Conservation (phyloP, 345 rosid species). For the Camelina hispida region DNA sequence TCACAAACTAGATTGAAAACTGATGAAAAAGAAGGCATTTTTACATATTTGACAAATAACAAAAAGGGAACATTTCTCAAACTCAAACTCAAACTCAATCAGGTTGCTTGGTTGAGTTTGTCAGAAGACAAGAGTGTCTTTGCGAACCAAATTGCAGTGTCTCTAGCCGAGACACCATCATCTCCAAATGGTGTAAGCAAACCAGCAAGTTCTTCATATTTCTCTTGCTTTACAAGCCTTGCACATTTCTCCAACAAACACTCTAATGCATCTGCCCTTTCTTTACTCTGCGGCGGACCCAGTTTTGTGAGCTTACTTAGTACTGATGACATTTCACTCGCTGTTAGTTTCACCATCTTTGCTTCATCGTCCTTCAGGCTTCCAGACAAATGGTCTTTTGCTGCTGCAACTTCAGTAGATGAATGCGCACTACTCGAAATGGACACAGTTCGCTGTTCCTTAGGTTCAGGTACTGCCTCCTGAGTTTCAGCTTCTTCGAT, state of each 20-base stretch:
- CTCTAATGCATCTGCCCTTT: slow-evolving; percentile 90
- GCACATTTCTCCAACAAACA: slow-evolving; percentile 94
- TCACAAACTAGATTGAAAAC: slow-evolving; percentile 28
- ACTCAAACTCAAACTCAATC: slow-evolving; percentile 28
- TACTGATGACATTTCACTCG: slow-evolving; percentile 56
- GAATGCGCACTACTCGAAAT: slow-evolving; percentile 29
- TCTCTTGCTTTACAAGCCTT: slow-evolving; percentile 83
- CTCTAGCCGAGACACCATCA: slow-evolving; percentile 90
- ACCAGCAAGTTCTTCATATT: slow-evolving; percentile 83
- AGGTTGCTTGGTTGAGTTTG: slow-evolving; percentile 63
- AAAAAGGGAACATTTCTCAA: background rate
- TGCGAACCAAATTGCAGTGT: slow-evolving; percentile 97
- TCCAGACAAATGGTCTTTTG: slow-evolving; percentile 45
- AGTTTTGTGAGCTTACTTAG: slow-evolving; percentile 61
- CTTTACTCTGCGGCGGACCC: slow-evolving; percentile 63
- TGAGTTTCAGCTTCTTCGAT: slow-evolving; percentile 46
- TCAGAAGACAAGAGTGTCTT: slow-evolving; percentile 87
- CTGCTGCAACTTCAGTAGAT: slow-evolving; percentile 43
- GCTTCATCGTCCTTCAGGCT: slow-evolving; percentile 51
- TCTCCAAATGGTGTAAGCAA: slow-evolving; percentile 92
- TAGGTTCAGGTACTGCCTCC: slow-evolving; percentile 35
- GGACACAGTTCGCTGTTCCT: slow-evolving; percentile 34
- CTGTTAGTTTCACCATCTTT: slow-evolving; percentile 41
- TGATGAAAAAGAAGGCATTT: slow-evolving; percentile 9
- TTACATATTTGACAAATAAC: slow-evolving; percentile 32